Percentiles rank a stretch among this genome's conserved stretches.
These are phyloP conservation scores for Cucurbita pepo DNA, from an alignment of 306 rosid genomes.

Conservation along the genomic window DNA sequence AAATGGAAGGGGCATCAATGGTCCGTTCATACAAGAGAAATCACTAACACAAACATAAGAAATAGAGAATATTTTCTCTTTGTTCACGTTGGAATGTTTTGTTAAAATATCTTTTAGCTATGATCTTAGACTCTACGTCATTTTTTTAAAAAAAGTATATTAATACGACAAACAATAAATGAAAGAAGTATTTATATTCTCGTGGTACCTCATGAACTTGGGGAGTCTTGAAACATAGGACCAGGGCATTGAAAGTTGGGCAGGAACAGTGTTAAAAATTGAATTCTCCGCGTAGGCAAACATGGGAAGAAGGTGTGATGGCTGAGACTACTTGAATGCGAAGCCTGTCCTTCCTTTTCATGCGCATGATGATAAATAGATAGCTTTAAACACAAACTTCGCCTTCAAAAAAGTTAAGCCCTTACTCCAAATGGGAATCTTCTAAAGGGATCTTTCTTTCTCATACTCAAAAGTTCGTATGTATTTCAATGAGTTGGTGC, in stretches of 20 bases:
- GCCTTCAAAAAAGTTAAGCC: not conserved
- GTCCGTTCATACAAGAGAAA: too few species aligned
- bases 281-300: not conserved
- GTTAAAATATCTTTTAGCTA: too few species aligned
- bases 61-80: too few species aligned
- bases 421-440: not conserved
- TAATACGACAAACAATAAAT: too few species aligned
- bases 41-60: too few species aligned
- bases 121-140: too few species aligned
- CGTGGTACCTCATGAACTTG: not conserved
- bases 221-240: not conserved
- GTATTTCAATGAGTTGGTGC: not conserved
- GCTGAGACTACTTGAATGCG: not conserved
- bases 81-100: too few species aligned
- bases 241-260: not conserved
- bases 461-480: not conserved
- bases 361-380: not conserved
- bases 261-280: not conserved
- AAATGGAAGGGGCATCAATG: too few species aligned
- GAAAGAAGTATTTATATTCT: too few species aligned
- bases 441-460: not conserved
- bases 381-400: not conserved
- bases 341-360: not conserved
- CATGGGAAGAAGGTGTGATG: not conserved
- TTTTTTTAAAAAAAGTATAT: too few species aligned